Evolutionary conservation across 2,329 filamentous ascomycete species (phyloP).

Genomic region (Dactylonectria estremocensis): DNA sequence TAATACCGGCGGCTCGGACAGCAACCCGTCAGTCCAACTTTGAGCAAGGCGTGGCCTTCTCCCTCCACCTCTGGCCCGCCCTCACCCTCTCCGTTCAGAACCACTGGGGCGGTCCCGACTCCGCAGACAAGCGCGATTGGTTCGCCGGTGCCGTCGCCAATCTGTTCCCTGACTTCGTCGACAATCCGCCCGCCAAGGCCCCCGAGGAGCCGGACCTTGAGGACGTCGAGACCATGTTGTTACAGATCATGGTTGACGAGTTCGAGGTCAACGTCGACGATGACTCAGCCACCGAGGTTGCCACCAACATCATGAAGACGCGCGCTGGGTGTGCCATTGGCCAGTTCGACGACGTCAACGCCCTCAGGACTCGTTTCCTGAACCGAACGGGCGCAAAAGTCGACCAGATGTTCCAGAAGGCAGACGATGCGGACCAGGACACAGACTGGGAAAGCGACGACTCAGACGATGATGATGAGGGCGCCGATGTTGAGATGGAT

Average conservation of each 20-base stretch:
- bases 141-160: constrained; percentile 91
- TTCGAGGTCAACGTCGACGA: constrained; percentile 96
- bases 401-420: constrained; percentile 68
- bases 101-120: constrained; percentile 89
- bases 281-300: constrained; percentile 83
- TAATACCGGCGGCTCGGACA: constrained; percentile 46
- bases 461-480: constrained; percentile 70
- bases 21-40: constrained; percentile 76
- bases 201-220: constrained; percentile 75
- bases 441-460: constrained; percentile 74
- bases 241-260: constrained; percentile 95
- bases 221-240: constrained; percentile 86
- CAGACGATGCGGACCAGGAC: constrained; percentile 70
- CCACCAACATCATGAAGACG: constrained; percentile 79
- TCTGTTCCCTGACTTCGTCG: constrained; percentile 79
- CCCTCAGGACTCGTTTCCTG: constrained; percentile 74
- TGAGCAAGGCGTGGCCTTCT: constrained; percentile 89
- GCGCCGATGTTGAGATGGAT: constrained; percentile 76
- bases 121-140: constrained; percentile 93
- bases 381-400: constrained; percentile 73
- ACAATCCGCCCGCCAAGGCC: constrained; percentile 50
- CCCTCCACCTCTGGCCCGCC: constrained; percentile 89
- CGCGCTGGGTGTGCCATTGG: constrained; percentile 76
- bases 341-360: constrained; percentile 75
- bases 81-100: constrained; percentile 90